Evolutionary conservation across 192 early-diverging fungal genomes (phyloP).

Genomic region (Martensiomyces pterosporus): DNA sequence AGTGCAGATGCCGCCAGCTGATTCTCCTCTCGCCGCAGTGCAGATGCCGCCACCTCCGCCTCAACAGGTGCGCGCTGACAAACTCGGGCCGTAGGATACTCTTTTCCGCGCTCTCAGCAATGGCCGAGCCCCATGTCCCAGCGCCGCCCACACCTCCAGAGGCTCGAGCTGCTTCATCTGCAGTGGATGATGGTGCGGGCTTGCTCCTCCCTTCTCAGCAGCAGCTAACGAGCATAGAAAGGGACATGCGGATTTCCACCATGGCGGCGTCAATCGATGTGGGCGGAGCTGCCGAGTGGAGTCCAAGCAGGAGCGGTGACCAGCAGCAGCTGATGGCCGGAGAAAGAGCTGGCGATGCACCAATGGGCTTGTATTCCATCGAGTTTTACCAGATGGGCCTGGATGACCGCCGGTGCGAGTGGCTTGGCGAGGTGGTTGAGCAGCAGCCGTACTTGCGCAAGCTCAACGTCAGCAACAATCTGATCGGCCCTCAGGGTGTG

Average conservation of each 20-base stretch:
- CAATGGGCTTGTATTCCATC: constrained; percentile 20
- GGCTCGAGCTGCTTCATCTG: neutral
- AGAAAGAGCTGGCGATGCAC: neutral
- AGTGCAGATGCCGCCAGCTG: constrained; percentile 19
- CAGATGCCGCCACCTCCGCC: constrained; percentile 15
- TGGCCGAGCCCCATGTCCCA: constrained; percentile 8
- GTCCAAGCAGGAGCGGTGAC: neutral
- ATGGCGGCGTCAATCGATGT: neutral
- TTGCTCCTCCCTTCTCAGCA: neutral
- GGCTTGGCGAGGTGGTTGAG: constrained; percentile 14
- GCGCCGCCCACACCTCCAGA: neutral
- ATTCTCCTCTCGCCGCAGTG: constrained; percentile 28
- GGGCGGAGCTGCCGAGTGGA: neutral
- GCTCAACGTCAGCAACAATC: constrained; percentile 25
- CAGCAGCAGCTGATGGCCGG: neutral
- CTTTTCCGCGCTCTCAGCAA: constrained; percentile 28
- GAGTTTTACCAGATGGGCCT: constrained; percentile 18
- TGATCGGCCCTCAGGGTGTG: constrained; percentile 8
- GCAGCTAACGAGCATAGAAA: no score
- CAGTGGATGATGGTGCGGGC: no score
- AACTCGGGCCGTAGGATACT: constrained; percentile 22
- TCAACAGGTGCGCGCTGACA: constrained; percentile 27
- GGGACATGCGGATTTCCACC: no score
- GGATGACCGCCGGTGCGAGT: constrained; percentile 8
- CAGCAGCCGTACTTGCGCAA: constrained; percentile 21